Percentiles rank a stretch among this genome's conserved stretches.
Conservation (phyloP, 495 filamentous ascomycete genomes). For the Lophiostoma macrostomum region DNA sequence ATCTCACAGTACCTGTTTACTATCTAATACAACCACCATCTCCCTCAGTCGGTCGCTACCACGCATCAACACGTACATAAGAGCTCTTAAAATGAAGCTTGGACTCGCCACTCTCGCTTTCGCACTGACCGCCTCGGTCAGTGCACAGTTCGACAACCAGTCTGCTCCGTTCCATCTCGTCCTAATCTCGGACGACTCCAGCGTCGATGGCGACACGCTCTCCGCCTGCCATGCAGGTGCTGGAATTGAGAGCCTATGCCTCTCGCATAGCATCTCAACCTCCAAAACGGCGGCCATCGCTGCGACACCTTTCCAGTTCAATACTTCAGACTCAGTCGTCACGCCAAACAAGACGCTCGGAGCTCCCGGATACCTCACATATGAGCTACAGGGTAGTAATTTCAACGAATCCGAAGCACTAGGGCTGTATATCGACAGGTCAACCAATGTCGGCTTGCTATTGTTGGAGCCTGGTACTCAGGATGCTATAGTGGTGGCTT, state of each 20-base stretch:
- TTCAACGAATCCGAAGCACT: conserved; percentile 42
- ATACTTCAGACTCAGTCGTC: conserved; percentile 28
- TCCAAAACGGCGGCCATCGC: conserved; percentile 18
- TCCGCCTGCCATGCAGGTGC: conserved; percentile 56
- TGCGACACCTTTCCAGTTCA: conserved; percentile 36
- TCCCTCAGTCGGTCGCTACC: conserved; percentile 18
- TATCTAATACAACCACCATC: neutral
- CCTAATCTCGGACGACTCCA: conserved; percentile 34
- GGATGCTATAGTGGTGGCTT: conserved; percentile 39
- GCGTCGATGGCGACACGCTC: conserved; percentile 43
- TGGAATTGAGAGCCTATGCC: conserved; percentile 53
- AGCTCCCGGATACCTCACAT: conserved; percentile 44
- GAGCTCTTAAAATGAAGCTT: conserved; percentile 22
- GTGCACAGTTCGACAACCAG: conserved; percentile 25
- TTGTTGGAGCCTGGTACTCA: conserved; percentile 43
- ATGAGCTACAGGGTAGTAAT: conserved; percentile 41
- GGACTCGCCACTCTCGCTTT: conserved; percentile 20
- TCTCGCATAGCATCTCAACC: conserved; percentile 28
- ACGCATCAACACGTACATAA: neutral
- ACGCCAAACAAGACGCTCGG: conserved; percentile 31
- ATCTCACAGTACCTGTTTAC: too few species aligned
- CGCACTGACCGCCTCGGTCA: conserved; percentile 11
- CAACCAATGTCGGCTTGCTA: conserved; percentile 53
- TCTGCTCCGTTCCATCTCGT: conserved; percentile 40
- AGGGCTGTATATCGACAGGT: conserved; percentile 41